These are phyloP conservation scores for Penicillium concentricum DNA, from an alignment of 2,329 filamentous ascomycete genomes.

Conservation along the genomic window DNA sequence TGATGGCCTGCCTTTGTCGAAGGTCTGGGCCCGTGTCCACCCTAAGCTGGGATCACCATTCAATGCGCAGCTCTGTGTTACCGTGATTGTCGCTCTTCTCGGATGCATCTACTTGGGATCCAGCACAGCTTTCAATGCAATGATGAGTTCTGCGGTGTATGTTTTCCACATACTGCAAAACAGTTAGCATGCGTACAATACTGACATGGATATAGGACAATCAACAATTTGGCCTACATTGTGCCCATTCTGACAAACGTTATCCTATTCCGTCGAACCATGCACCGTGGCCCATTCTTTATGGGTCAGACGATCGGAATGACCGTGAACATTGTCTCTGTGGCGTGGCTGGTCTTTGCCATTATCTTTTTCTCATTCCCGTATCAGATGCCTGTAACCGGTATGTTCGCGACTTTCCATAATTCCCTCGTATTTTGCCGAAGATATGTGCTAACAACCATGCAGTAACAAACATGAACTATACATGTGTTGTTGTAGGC, in stretches of 20 bases:
- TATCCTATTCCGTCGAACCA: conserved; percentile 43
- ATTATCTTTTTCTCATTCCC: conserved; percentile 52
- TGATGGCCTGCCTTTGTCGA: conserved; percentile 40
- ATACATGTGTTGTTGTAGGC: conserved; percentile 50
- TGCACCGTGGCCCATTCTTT: conserved; percentile 48
- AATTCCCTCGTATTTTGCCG: too few relatives aligned
- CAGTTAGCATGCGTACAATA: background rate
- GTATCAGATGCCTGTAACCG: conserved; percentile 37
- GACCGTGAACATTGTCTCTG: conserved; percentile 46
- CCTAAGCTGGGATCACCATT: conserved; percentile 47
- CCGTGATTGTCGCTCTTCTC: conserved; percentile 54
- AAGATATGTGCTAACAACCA: background rate
- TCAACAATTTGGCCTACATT: conserved; percentile 49
- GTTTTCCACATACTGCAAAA: background rate
- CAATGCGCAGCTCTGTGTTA: conserved; percentile 55
- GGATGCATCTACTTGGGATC: conserved; percentile 67
- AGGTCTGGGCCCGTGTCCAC: conserved; percentile 44
- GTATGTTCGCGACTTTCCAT: conserved; percentile 12
- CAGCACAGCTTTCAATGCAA: conserved; percentile 64
- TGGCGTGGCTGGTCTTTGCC: conserved; percentile 51
- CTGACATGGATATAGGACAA: conserved; percentile 33
- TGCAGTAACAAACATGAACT: conserved; percentile 47
- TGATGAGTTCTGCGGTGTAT: conserved; percentile 29
- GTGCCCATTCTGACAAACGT: conserved; percentile 50
- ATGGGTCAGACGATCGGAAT: conserved; percentile 43